Conservation (phyloP, 1,139 yeast species). For the Candida mesenterica region DNA sequence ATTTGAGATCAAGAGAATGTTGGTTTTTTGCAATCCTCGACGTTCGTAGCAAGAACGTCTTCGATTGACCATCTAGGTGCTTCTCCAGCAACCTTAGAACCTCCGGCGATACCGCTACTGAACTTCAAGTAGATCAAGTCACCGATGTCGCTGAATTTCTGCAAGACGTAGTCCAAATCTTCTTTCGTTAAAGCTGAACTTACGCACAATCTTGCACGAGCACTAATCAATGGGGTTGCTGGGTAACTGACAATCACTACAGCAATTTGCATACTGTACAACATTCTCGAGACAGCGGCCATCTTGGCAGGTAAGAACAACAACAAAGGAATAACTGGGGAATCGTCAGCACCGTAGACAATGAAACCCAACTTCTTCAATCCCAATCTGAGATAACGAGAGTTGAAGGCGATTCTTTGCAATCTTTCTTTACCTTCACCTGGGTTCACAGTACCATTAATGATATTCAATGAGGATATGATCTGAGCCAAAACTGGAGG, state of each 20-base stretch:
- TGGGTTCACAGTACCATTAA: constrained; percentile 79
- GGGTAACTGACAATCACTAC: constrained; percentile 97
- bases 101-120: constrained; percentile 76
- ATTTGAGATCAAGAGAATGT: constrained; percentile 9
- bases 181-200: constrained; percentile 90
- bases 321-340: constrained; percentile 91
- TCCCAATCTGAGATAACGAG: constrained; percentile 88
- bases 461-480: constrained; percentile 72
- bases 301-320: constrained; percentile 88
- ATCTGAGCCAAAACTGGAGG: constrained; percentile 93
- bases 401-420: constrained; percentile 91
- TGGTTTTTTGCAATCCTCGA: constrained; percentile 61
- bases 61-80: constrained; percentile 76
- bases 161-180: constrained; percentile 80
- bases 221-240: constrained; percentile 88
- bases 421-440: constrained; percentile 93
- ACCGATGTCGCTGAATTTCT: constrained; percentile 76
- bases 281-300: constrained; percentile 86
- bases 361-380: constrained; percentile 89
- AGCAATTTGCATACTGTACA: constrained; percentile 79
- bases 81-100: constrained; percentile 51
- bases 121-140: constrained; percentile 73
- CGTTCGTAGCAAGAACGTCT: constrained; percentile 71
- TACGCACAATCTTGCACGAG: constrained; percentile 91
- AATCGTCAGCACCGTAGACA: constrained; percentile 92